These are phyloP conservation scores for Aspergillus ruber DNA, from an alignment of 2,329 filamentous ascomycete genomes.

Conservation along the genomic window DNA sequence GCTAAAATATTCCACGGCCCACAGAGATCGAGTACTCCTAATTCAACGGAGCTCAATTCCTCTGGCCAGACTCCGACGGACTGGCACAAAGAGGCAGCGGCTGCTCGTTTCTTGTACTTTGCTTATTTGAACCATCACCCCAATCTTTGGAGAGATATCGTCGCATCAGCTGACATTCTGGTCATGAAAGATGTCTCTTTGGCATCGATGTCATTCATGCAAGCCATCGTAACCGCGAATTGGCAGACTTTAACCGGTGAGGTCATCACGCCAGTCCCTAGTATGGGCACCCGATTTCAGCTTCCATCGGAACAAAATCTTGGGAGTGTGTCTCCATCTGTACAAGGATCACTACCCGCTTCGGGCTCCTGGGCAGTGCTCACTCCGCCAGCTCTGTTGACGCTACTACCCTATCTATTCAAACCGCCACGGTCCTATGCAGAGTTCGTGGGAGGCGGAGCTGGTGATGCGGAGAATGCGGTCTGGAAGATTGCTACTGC, in stretches of 20 bases:
- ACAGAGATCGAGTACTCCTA: slow-evolving; percentile 12
- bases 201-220: slow-evolving; percentile 48
- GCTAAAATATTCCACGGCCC: slow-evolving; percentile 53
- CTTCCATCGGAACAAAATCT: slow-evolving; percentile 37
- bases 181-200: slow-evolving; percentile 53
- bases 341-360: slow-evolving; percentile 30
- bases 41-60: slow-evolving; percentile 26
- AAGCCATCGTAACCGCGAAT: slow-evolving; percentile 47
- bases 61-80: slow-evolving; percentile 32
- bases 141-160: slow-evolving; percentile 47
- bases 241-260: slow-evolving; percentile 42
- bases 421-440: slow-evolving; percentile 52
- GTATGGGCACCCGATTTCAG: slow-evolving; percentile 20
- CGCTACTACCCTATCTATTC: slow-evolving; percentile 51
- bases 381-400: slow-evolving; percentile 44
- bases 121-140: slow-evolving; percentile 48
- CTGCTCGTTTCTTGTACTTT: slow-evolving; percentile 51
- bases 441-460: slow-evolving; percentile 52
- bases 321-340: slow-evolving; percentile 30
- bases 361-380: slow-evolving; percentile 48
- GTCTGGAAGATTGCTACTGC: slow-evolving; percentile 53
- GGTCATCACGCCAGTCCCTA: slow-evolving; percentile 14
- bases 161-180: slow-evolving; percentile 49
- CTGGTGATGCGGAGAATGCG: slow-evolving; percentile 51
- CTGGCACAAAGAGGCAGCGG: slow-evolving; percentile 43